Conservation (phyloP, 345 rosid genomes). For the Pelargonium nanum region DNA sequence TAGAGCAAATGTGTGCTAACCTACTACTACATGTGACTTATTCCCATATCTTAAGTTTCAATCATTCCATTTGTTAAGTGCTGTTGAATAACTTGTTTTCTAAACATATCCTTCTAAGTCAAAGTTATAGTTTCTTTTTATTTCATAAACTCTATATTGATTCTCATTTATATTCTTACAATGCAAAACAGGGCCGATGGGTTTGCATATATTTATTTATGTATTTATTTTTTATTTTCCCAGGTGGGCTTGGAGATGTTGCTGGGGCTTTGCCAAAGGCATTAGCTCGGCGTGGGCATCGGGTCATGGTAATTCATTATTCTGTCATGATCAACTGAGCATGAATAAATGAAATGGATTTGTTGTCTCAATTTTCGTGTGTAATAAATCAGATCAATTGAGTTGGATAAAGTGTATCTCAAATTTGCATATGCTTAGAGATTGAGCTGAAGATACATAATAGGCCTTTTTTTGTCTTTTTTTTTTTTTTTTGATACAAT, state of each 20-base stretch:
- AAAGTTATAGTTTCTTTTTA: neutral
- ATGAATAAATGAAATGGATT: neutral
- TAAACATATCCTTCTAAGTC: neutral
- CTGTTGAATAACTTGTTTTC: neutral
- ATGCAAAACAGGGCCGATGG: neutral
- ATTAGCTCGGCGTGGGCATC: constrained; percentile 90
- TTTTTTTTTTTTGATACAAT: too few species aligned
- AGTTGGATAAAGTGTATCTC: neutral
- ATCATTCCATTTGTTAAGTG: neutral
- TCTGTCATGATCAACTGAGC: neutral
- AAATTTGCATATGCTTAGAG: neutral
- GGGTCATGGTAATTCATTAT: constrained; percentile 67
- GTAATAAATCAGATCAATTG: neutral
- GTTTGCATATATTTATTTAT: neutral
- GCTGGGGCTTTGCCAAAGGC: constrained; percentile 98
- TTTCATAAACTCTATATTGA: too few species aligned
- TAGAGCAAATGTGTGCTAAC: neutral
- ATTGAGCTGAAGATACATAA: neutral
- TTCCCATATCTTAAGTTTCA: too few species aligned
- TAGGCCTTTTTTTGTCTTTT: too few species aligned
- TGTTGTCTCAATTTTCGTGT: neutral
- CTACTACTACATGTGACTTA: neutral
- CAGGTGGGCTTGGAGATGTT: constrained; percentile 99
- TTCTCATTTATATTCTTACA: too few species aligned
- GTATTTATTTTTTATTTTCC: constrained; percentile 8